These are phyloP conservation scores for Dioscorea cayenensis DNA, from an alignment of 116 monocot genomes.

Conservation along the genomic window DNA sequence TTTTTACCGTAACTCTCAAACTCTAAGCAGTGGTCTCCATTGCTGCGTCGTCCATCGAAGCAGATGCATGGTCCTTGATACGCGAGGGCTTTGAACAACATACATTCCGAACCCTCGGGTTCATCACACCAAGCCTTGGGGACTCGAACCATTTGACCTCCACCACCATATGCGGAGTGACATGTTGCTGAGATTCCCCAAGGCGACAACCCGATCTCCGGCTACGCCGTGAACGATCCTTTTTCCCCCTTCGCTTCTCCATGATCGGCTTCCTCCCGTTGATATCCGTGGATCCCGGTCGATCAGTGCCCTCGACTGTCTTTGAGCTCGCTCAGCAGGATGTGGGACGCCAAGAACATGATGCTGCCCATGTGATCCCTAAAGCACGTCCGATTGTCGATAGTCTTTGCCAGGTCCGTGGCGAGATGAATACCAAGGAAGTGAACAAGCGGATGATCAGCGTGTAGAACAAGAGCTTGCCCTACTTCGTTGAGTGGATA, in stretches of 20 bases:
- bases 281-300: slow-evolving; percentile 44
- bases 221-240: slow-evolving; percentile 65
- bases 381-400: slow-evolving; percentile 62
- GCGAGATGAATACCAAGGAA: slow-evolving; percentile 89
- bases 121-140: too few species aligned
- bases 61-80: too few species aligned
- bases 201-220: slow-evolving; percentile 56
- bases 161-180: slow-evolving; percentile 42
- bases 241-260: slow-evolving; percentile 65
- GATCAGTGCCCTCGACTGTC: slow-evolving; percentile 56
- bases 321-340: slow-evolving; percentile 76
- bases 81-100: too few species aligned
- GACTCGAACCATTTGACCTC: slow-evolving; percentile 34
- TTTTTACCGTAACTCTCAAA: too few species aligned
- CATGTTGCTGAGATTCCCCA: slow-evolving; percentile 57
- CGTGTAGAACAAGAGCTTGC: slow-evolving; percentile 86
- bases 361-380: slow-evolving; percentile 64
- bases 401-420: slow-evolving; percentile 43
- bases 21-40: too few species aligned
- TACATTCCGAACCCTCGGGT: too few species aligned
- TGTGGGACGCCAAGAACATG: slow-evolving; percentile 88
- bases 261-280: slow-evolving; percentile 49
- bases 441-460: slow-evolving; percentile 89
- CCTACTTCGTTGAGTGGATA: slow-evolving; percentile 89
- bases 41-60: too few species aligned